phyloP scores from a whole-genome alignment of 164 flowering plant species.

The Platanus orientalis region DNA sequence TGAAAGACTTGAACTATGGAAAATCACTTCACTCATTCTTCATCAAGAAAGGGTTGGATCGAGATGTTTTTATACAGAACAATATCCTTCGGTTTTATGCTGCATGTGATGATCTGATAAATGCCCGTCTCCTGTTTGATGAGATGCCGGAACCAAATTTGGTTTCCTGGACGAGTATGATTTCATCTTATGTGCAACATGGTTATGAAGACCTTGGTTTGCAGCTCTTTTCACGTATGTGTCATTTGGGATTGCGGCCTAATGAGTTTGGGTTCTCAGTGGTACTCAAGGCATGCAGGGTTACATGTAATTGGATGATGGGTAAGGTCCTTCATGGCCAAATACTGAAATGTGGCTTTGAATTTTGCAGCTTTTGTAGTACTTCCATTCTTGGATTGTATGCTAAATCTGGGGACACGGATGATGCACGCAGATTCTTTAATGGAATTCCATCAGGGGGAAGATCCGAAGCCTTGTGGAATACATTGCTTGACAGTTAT shows the following conservation, averaged over 20 bases:
- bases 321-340: constrained; percentile 6
- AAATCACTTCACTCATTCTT: neutral
- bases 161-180: constrained; percentile 5
- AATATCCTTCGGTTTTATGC: constrained; percentile 4
- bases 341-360: constrained; percentile 12
- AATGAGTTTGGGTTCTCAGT: constrained; percentile 13
- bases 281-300: constrained; percentile 13
- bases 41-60: constrained; percentile 7
- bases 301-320: constrained; percentile 6
- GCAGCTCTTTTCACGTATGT: constrained; percentile 3
- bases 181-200: neutral
- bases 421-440: constrained; percentile 3
- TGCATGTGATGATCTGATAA: neutral
- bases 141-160: constrained; percentile 9
- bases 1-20: constrained; percentile 7
- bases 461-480: constrained; percentile 13
- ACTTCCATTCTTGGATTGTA: constrained; percentile 5
- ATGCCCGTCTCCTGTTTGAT: constrained; percentile 3
- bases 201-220: neutral
- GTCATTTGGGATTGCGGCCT: constrained; percentile 3
- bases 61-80: constrained; percentile 4
- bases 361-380: constrained; percentile 1
- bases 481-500: constrained; percentile 14
- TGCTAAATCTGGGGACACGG: neutral
- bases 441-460: neutral